Conservation (phyloP, 169 alveolate genomes). For the Eimeria nieschulzi region DNA sequence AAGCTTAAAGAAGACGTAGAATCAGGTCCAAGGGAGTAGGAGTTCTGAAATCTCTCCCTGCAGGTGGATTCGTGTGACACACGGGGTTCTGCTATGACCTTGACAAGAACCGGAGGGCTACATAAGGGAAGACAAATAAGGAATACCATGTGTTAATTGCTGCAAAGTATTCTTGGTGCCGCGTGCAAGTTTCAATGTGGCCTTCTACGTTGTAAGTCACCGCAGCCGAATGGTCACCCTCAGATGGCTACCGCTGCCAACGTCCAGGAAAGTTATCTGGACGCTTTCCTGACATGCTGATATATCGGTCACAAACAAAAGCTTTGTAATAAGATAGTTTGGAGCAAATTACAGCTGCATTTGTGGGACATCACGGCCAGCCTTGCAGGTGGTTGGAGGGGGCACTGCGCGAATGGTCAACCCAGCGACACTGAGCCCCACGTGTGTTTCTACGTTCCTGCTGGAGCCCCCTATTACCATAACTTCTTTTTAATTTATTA, state of each 20-base stretch:
- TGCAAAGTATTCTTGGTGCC: background rate
- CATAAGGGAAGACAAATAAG: background rate
- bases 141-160: background rate
- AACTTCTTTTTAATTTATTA: too few species aligned
- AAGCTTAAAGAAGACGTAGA: too few species aligned
- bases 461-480: background rate
- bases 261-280: background rate
- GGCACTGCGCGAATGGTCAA: background rate
- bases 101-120: conserved; percentile 14
- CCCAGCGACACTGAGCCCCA: background rate
- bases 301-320: background rate
- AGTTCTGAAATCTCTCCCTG: too few species aligned
- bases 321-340: background rate
- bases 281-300: background rate
- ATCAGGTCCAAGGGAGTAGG: too few species aligned
- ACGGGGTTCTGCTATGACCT: background rate
- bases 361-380: background rate
- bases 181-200: background rate
- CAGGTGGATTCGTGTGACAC: background rate
- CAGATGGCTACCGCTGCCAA: background rate
- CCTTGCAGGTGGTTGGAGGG: background rate
- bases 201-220: background rate
- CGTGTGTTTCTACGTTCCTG: background rate
- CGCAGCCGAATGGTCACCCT: conserved; percentile 12
- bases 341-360: background rate